These are phyloP conservation scores for Rosa rugosa DNA, from an alignment of 306 rosid species.

Conservation along the genomic window DNA sequence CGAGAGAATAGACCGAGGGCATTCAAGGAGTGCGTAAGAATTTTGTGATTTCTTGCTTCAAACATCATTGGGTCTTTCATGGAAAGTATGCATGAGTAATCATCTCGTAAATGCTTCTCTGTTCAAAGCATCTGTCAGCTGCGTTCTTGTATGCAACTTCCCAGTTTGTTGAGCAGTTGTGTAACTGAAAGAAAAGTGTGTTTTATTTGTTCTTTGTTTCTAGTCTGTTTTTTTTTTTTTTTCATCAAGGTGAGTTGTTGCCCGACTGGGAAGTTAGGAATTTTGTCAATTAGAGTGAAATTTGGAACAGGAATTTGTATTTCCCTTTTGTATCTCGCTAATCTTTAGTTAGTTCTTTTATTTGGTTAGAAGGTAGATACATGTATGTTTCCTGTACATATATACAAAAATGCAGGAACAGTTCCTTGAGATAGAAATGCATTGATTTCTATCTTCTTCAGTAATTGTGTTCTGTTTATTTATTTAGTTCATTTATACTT, in stretches of 20 bases:
- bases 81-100: not conserved
- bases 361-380: not conserved
- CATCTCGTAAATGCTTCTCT: not conserved
- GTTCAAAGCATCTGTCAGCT: not conserved
- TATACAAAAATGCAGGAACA: constrained; percentile 8
- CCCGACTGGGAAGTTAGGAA: not conserved
- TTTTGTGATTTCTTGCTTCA: not conserved
- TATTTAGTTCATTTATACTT: not conserved
- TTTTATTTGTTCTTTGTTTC: not conserved
- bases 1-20: not conserved
- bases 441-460: not conserved
- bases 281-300: not conserved
- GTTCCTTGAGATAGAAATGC: not conserved
- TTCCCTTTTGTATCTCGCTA: not conserved
- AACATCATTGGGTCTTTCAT: not conserved
- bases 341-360: not conserved
- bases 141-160: constrained; percentile 4
- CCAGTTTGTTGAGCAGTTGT: constrained; percentile 5
- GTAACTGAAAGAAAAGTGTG: not conserved
- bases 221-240: not conserved
- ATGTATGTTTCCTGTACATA: not conserved
- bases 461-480: not conserved
- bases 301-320: not conserved
- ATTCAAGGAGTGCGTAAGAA: not conserved
- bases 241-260: not conserved